phyloP scores from a whole-genome alignment of 331 rosid genomes.

The Saraca asoca region DNA sequence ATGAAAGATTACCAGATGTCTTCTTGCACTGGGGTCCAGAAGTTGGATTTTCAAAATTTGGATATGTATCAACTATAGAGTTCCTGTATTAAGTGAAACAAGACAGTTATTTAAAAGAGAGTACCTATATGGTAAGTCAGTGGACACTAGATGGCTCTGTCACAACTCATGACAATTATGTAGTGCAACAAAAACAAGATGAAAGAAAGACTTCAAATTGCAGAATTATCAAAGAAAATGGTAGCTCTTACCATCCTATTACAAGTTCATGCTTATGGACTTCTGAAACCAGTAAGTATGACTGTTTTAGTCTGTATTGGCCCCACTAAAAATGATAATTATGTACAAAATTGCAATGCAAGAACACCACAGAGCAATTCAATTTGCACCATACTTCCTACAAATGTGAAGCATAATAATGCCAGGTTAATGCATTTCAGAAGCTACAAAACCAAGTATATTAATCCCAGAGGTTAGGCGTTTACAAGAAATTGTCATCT shows the following conservation, averaged over 20 bases:
- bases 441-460: slow-evolving; percentile 51
- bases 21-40: slow-evolving; percentile 37
- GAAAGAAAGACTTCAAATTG: no score
- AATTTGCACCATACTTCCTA: slow-evolving; percentile 43
- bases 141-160: slow-evolving; percentile 41
- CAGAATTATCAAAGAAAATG: slow-evolving; percentile 24
- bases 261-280: slow-evolving; percentile 37
- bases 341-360: slow-evolving; percentile 35
- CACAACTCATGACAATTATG: slow-evolving; percentile 15
- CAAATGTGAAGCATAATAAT: slow-evolving; percentile 28
- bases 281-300: slow-evolving; percentile 38
- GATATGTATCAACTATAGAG: slow-evolving; percentile 47
- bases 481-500: slow-evolving; percentile 72
- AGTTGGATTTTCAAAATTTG: slow-evolving; percentile 39
- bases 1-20: slow-evolving; percentile 35
- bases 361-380: slow-evolving; percentile 49
- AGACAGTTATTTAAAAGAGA: slow-evolving; percentile 21
- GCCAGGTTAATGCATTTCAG: slow-evolving; percentile 35
- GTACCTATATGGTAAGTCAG: slow-evolving; percentile 27
- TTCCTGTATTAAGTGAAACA: slow-evolving; percentile 47
- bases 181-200: slow-evolving; percentile 20
- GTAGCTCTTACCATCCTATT: slow-evolving; percentile 42
- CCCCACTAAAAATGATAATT: slow-evolving; percentile 38
- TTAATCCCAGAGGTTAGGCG: slow-evolving; percentile 62
- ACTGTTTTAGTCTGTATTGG: slow-evolving; percentile 32